These are phyloP conservation scores for Fragaria ananassa DNA, from an alignment of 306 rosid species.

Conservation along the genomic window DNA sequence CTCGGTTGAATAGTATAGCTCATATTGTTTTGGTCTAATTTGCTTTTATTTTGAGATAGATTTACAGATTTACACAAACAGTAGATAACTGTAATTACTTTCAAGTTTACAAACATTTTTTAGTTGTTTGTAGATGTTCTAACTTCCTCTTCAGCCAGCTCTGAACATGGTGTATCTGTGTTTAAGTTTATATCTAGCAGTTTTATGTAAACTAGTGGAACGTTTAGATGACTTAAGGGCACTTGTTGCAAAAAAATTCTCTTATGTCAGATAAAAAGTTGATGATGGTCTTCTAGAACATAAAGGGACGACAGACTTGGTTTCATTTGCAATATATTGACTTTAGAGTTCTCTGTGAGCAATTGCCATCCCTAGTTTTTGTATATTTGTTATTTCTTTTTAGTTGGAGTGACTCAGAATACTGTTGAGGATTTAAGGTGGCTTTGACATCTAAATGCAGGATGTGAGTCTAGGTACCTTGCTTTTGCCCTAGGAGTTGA, in stretches of 20 bases:
- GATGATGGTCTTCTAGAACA: conserved; percentile 24
- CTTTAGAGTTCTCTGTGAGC: conserved; percentile 32
- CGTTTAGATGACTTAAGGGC: conserved; percentile 27
- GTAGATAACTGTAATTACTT: conserved; percentile 1
- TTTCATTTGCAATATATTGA: conserved; percentile 20
- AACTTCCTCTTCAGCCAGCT: conserved; percentile 1
- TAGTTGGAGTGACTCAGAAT: conserved; percentile 35
- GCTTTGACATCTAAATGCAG: conserved; percentile 79
- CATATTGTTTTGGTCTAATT: not conserved
- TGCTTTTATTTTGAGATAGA: not conserved
- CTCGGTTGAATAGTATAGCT: not conserved
- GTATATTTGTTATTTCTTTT: conserved; percentile 20
- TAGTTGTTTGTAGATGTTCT: not conserved
- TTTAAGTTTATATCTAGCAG: not conserved
- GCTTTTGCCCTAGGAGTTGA: conserved; percentile 87
- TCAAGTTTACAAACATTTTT: not conserved
- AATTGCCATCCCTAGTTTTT: conserved; percentile 35
- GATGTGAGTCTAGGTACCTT: conserved; percentile 83
- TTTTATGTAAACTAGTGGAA: not conserved
- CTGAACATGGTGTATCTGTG: not conserved
- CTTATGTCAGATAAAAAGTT: conserved; percentile 14
- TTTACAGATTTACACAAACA: not conserved
- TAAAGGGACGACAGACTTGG: conserved; percentile 22
- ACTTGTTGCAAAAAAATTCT: conserved; percentile 15
- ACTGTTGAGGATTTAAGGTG: conserved; percentile 54